Evolutionary conservation across 257 asterid genomes (phyloP).

Genomic region (Forsythia suspensa): DNA sequence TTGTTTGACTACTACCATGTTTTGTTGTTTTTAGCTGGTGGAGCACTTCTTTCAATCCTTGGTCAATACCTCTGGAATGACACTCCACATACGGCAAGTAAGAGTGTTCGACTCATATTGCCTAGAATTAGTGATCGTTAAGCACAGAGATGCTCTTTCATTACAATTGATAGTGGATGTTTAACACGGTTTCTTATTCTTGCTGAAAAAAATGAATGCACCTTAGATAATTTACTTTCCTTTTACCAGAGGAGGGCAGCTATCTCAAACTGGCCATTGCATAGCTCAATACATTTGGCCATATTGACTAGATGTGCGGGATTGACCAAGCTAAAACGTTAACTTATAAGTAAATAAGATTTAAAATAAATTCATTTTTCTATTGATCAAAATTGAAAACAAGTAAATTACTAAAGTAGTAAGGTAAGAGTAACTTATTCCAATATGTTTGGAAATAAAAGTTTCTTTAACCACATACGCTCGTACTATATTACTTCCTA

Average conservation of each 20-base stretch:
- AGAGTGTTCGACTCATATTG: background rate
- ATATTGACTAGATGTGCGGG: background rate
- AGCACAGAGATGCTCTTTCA: background rate
- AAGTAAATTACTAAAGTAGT: background rate
- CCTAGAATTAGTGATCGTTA: background rate
- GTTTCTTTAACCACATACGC: too few species aligned
- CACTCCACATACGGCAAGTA: slow-evolving; percentile 97
- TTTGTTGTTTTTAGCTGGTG: slow-evolving; percentile 65
- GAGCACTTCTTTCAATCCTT: slow-evolving; percentile 98
- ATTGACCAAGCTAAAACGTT: background rate
- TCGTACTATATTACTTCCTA: background rate
- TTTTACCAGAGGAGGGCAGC: background rate
- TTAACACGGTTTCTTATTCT: slow-evolving; percentile 12
- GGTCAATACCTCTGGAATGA: slow-evolving; percentile 98
- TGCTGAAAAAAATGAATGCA: background rate
- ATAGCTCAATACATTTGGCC: background rate
- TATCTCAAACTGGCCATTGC: background rate
- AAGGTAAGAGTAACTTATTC: background rate
- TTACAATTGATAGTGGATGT: slow-evolving; percentile 1
- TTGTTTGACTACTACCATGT: slow-evolving; percentile 15
- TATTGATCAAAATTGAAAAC: background rate
- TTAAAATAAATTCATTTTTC: background rate
- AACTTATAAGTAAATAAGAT: background rate
- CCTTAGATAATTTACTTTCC: background rate
- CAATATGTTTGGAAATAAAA: background rate